Evolutionary conservation across 257 asterid genomes (phyloP), one percentile per base, ranked within the genome.

Genomic region (Nicotiana benthamiana): DNA sequence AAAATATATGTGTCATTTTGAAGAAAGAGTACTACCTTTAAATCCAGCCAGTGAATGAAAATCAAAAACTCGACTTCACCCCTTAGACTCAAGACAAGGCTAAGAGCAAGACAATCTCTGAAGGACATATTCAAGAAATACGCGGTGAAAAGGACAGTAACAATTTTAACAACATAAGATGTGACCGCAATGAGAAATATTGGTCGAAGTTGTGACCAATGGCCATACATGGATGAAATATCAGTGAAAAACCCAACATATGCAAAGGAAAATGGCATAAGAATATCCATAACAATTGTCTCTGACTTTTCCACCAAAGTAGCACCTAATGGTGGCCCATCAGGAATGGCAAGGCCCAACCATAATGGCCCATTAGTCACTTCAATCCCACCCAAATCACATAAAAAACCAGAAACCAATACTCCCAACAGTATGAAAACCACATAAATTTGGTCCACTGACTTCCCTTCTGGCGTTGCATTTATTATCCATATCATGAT

Each of bases 291-390:
- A 15, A 91, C 76, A 51, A 95, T 83, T 2, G 94, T 85, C 89
- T 95, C 98, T 9, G 89, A 87, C 87, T 90, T 95, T 87, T 95
- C 97, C 78, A 93, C 93, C 5, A 95, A 78, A 65, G 84, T 86
- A 48, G 93, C 89, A 27, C 98, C 99, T 76, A 95, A 79, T 0
- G 99, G 98, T 7, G 97, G 99, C 10, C 98, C 98, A 20, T 92
- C 97, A 0, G 98, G 98, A 7, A 92, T 89, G 1, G 94, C 99
- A 87, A 95, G 80, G 2, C 99, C 99, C 1, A 95, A 89, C 97
- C 96, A 93, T 17, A 95, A 24, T 0, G 99, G 90, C 30, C 97
- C 99, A 26, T 92, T 92, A 9, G 87, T 89, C 12, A 95, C 70
- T 70, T 96, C 93, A 68, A 93, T 54, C 1, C 99, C 99, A 0